A percentile compares a stretch with the other conserved stretches of the same genome.
Conservation (phyloP, 768 basidiomycete genomes). For the Agrocybe chaxingu region DNA sequence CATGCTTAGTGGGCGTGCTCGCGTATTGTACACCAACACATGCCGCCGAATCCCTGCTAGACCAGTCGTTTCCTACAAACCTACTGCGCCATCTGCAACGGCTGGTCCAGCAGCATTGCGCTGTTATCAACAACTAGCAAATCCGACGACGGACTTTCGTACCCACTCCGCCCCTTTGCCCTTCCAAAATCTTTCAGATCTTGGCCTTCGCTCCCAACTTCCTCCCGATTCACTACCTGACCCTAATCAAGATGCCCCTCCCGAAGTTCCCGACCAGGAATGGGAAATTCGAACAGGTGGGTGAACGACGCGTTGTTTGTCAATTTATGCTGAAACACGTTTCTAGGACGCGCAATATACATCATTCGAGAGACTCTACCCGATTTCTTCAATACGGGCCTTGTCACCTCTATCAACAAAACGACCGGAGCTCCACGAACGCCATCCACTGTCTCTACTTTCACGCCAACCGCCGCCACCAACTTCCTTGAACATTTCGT, state of each 20-base stretch:
- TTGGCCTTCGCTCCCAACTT: constrained; percentile 31
- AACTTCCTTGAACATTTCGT: constrained; percentile 25
- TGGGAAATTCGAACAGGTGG: constrained; percentile 79
- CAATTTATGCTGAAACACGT: constrained; percentile 1
- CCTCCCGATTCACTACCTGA: constrained; percentile 33
- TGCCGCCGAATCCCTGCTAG: not conserved
- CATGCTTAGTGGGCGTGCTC: constrained; percentile 22
- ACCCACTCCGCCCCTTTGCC: not conserved
- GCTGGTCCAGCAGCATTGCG: not conserved
- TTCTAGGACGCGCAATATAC: constrained; percentile 65
- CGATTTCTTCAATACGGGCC: constrained; percentile 65
- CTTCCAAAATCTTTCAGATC: constrained; percentile 20
- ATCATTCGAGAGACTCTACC: constrained; percentile 69
- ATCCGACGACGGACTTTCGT: not conserved
- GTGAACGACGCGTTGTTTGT: not conserved
- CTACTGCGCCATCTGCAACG: not conserved
- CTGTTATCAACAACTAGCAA: constrained; percentile 1
- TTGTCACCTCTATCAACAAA: constrained; percentile 54
- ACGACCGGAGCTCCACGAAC: constrained; percentile 34
- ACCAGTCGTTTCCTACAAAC: not conserved
- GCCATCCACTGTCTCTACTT: constrained; percentile 10
- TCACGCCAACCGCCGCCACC: constrained; percentile 24
- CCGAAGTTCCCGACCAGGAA: constrained; percentile 60
- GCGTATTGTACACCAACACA: not conserved
- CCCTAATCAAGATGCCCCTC: constrained; percentile 18